Base-by-base conservation (phyloP, 495 filamentous ascomycete genomes). In the Tuber calosporum region DNA sequence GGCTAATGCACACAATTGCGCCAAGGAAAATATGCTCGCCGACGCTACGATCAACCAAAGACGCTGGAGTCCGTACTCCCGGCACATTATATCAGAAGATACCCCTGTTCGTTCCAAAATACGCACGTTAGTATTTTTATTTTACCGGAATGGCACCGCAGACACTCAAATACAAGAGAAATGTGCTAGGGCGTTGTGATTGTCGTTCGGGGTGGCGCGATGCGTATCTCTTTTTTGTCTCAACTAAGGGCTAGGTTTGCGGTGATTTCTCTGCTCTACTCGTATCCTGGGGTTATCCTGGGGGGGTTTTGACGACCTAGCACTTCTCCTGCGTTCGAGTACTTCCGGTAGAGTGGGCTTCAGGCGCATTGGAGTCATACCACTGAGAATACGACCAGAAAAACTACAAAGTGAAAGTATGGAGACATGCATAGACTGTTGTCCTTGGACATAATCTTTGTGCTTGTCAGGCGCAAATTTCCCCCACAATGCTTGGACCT, bases 401-500 rank as follows among this genome's bases (percentile, higher is more conserved):
- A 96, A 98, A 81, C 89, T 93, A 77, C 89, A 88, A 71, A 97
- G 83, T 1, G 95, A 97, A 36, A 99, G 86, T 67, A 97, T 91
- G 11, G 93, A 96, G 43, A 99, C 96, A 77, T 98, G 96, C 85
- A 94, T 88, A 72, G 94, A 89, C 84, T 98, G 95, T 69, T 89
- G 88, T 71, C 91, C 86, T 38, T 91, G 88, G 68, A 99, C 91
- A 82, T 94, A 95, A 45, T 89, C 86, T 17, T 79, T 74, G 34
- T 73, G 39, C 30, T 78, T 81, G 15, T 77, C 74, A 37, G 80
- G 80, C 37, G 74, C 79, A 53, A 72, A 81, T 48, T 77, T 74
- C 34, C 67, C 41, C 77, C 80, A 81, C 39, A 82, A 75, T 58
- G 89, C 88, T 81, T 87, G 87, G 71, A 88, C 85, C 85, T 88